Conservation (phyloP, 2,329 filamentous ascomycete genomes). For the Ophiognomonia clavigignenti-juglandacearum region DNA sequence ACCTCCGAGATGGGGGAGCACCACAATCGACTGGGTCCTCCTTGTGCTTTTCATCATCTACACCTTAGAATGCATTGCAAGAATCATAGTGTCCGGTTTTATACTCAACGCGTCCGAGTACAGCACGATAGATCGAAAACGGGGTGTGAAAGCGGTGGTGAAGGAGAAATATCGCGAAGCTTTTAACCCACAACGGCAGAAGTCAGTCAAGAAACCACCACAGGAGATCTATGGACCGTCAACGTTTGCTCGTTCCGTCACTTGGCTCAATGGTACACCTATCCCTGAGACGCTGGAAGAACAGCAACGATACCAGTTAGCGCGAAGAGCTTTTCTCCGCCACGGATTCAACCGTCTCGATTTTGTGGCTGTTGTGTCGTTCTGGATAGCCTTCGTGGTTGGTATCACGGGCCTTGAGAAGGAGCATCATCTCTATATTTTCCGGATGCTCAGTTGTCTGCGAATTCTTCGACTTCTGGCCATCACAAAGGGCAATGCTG, state of each 20-base stretch:
- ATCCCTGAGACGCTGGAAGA: constrained; percentile 63
- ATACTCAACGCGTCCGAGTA: constrained; percentile 88
- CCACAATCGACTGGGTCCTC: constrained; percentile 72
- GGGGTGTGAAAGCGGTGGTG: constrained; percentile 69
- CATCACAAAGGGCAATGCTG: constrained; percentile 87
- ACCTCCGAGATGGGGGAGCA: constrained; percentile 60
- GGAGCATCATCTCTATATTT: constrained; percentile 73
- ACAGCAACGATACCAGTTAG: constrained; percentile 78
- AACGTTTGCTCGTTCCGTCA: constrained; percentile 72
- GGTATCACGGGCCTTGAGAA: constrained; percentile 66
- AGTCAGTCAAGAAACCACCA: constrained; percentile 53
- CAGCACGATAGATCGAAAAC: constrained; percentile 77
- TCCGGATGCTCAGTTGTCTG: constrained; percentile 93
- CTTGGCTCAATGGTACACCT: constrained; percentile 62
- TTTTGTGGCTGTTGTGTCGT: constrained; percentile 90
- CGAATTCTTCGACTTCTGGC: constrained; percentile 88
- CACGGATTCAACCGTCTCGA: constrained; percentile 96
- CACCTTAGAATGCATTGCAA: constrained; percentile 76
- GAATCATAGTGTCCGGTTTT: constrained; percentile 89
- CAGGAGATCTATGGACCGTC: constrained; percentile 47
- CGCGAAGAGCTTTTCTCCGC: constrained; percentile 84
- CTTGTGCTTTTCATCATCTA: constrained; percentile 84
- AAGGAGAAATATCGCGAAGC: constrained; percentile 71
- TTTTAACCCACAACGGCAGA: constrained; percentile 76
- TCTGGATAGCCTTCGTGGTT: constrained; percentile 84